These are phyloP conservation scores for Agaricales sp. DNA, from an alignment of 1,284 basidiomycete species.

Conservation along the genomic window DNA sequence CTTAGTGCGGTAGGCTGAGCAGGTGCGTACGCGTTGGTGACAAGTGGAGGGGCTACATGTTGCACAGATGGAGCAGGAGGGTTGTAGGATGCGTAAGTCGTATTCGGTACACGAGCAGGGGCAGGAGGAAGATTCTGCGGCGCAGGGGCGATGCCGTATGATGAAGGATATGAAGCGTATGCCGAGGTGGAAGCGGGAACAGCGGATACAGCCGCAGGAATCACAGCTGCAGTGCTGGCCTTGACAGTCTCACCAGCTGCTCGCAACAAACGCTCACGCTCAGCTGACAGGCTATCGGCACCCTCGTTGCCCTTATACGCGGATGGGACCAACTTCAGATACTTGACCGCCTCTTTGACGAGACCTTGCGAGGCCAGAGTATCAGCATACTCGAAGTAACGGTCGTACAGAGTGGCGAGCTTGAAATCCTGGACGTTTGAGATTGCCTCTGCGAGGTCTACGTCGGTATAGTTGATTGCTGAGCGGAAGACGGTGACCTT, in stretches of 20 bases:
- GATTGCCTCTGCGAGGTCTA: conserved; percentile 46
- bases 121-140: conserved; percentile 7
- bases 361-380: conserved; percentile 87
- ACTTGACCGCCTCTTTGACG: conserved; percentile 73
- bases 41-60: not conserved
- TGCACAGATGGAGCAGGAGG: not conserved
- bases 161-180: not conserved
- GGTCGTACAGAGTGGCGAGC: conserved; percentile 81
- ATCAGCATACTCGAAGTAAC: conserved; percentile 94
- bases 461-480: conserved; percentile 83
- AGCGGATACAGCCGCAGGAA: conserved; percentile 15
- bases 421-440: conserved; percentile 66
- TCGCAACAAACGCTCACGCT: conserved; percentile 50
- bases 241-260: conserved; percentile 30
- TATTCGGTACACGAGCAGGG: not conserved
- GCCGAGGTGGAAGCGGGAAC: not conserved
- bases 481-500: conserved; percentile 93
- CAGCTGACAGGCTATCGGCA: conserved; percentile 42
- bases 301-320: conserved; percentile 65
- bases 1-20: too few species aligned
- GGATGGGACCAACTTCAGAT: conserved; percentile 72
- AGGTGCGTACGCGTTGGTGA: not conserved
- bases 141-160: conserved; percentile 10
- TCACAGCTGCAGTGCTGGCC: conserved; percentile 21
- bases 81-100: not conserved